Base-by-base conservation (phyloP, 441 rosid species). In the Raphanus hybrid region DNA sequence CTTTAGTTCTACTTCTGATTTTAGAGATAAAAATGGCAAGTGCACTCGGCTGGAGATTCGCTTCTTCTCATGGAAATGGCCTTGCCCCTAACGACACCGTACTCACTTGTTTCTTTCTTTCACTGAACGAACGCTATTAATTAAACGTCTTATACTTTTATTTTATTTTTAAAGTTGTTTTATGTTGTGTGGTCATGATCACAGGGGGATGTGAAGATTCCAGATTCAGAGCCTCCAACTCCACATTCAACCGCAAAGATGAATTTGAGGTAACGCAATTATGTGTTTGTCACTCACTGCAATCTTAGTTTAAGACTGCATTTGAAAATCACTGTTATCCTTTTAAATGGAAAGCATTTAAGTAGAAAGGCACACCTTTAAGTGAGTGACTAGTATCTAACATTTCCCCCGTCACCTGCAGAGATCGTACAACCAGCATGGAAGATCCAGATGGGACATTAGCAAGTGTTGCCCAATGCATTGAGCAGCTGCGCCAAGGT, bases 361-460 rank as follows among this genome's bases (percentile, higher is more conserved):
- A 14, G 62, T 12, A 43, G 35, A 68, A 79, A 54, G 48, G 59
- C 23, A 54, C 66, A 15, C 34, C 16, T 66, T 5, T 41, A 27
- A 39, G n/a, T n/a, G n/a, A 23, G 63, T 6, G 12, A 68, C 35
- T 45, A 63, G 52, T 67, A 73, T 78, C 78, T 80, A 64, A 74
- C 78, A 35, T 82, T 63, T 68, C 35, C 74, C 74, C n/a, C 52
- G 75, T 82, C 70, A 69, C 83, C 70, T 84, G 70, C 90, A 97
- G 99, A 84, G 99, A 94, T 34, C 97, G 99, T 11, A 84, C 87
- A 64, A 90, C 85, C 78, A 94, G 94, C 90, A 89, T 97, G 99
- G 99, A 97, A 88, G 99, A 94, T 88, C 93, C 97, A 73, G 99
- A 97, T 85, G 99, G 99, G 74, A 97, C 97, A 58, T 86, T 97